phyloP scores from a whole-genome alignment of 2,329 filamentous ascomycete genomes.

The Penicillium polonicum region DNA sequence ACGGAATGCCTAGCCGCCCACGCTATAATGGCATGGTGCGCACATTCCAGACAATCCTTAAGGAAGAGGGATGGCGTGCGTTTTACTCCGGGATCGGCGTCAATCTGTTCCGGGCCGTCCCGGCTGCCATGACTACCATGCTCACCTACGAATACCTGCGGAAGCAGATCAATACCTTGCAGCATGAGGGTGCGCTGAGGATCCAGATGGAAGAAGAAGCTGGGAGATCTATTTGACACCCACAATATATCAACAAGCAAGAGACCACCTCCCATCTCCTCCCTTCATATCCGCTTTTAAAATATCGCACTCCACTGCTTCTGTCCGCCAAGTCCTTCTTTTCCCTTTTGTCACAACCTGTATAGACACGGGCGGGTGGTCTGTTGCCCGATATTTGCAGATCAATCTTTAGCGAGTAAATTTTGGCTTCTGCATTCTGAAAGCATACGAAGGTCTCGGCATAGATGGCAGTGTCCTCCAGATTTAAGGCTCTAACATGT shows the following conservation, averaged over 20 bases:
- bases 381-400: conserved; percentile 12
- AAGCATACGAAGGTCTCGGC: conserved; percentile 14
- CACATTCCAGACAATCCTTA: conserved; percentile 80
- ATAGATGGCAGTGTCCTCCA: conserved; percentile 19
- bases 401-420: conserved; percentile 17
- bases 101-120: conserved; percentile 94
- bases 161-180: conserved; percentile 53
- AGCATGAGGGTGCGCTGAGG: conserved; percentile 50
- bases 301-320: background rate
- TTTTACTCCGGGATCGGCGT: conserved; percentile 98
- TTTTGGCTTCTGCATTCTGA: conserved; percentile 16
- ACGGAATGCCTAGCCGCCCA: conserved; percentile 56
- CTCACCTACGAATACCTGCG: conserved; percentile 85
- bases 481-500: conserved; percentile 17
- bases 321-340: background rate
- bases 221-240: conserved; percentile 23
- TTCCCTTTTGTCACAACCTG: conserved; percentile 10
- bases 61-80: conserved; percentile 90
- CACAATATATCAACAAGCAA: conserved; percentile 5
- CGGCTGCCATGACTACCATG: conserved; percentile 95
- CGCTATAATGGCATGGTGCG: conserved; percentile 75
- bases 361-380: conserved; percentile 19
- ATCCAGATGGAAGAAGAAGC: conserved; percentile 22
- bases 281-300: background rate
- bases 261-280: background rate